phyloP scores from a whole-genome alignment of 805 yeast species.

The Yarrowia sp. region DNA sequence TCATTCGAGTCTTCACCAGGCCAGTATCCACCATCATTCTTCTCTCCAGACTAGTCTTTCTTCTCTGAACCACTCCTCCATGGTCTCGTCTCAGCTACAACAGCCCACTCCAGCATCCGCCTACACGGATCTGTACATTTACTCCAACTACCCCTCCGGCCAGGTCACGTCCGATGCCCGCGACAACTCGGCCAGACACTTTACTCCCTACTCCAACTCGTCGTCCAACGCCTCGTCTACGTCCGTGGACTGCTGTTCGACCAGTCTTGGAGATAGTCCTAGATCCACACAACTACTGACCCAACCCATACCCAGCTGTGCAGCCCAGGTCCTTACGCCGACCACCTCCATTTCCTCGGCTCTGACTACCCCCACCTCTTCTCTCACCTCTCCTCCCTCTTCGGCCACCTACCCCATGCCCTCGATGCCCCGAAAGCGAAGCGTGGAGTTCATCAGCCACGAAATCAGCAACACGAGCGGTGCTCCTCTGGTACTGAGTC shows the following conservation, averaged over 20 bases:
- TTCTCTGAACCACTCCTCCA: too few species aligned
- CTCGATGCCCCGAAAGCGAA: neutral
- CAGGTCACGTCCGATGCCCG: neutral
- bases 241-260: neutral
- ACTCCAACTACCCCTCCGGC: neutral
- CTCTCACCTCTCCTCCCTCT: neutral
- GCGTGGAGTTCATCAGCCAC: conserved; percentile 2
- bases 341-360: neutral
- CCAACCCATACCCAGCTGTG: neutral
- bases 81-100: too few species aligned
- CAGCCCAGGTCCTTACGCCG: neutral
- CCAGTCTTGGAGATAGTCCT: neutral
- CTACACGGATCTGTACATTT: neutral
- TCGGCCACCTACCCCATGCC: conserved; percentile 1
- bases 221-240: neutral
- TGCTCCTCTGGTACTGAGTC: neutral
- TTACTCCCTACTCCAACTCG: neutral
- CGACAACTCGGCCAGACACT: neutral
- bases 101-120: too few species aligned
- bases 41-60: too few species aligned
- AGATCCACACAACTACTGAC: conserved; percentile 2
- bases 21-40: too few species aligned
- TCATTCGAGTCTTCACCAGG: too few species aligned
- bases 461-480: neutral
- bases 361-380: neutral